Conservation (phyloP, 768 basidiomycete genomes). For the Pisolithus microcarpus region DNA sequence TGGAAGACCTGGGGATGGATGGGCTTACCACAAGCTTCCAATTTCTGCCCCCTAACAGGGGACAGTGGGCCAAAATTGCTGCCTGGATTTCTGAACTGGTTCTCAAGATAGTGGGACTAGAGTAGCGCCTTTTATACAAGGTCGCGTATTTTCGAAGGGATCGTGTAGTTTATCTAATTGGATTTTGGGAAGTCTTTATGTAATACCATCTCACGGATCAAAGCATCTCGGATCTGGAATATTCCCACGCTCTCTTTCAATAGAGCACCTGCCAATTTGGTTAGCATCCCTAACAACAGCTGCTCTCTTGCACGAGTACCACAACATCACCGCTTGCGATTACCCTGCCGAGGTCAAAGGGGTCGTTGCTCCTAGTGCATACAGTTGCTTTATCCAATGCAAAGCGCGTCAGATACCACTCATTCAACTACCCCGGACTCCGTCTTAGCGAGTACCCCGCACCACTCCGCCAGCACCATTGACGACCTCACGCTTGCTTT, state of each 20-base stretch:
- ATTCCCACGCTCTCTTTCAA: background rate
- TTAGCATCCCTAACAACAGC: background rate
- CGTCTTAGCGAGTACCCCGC: constrained; percentile 42
- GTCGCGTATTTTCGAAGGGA: constrained; percentile 2
- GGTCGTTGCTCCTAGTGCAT: background rate
- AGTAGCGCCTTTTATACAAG: constrained; percentile 8
- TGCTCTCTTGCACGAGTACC: background rate
- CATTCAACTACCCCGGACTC: constrained; percentile 45
- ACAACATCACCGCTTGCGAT: background rate
- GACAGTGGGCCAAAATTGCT: constrained; percentile 56
- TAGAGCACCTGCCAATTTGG: background rate
- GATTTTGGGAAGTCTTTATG: background rate
- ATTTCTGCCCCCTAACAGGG: constrained; percentile 53
- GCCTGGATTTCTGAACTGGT: constrained; percentile 69
- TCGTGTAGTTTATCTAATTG: constrained; percentile 8
- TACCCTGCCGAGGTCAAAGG: background rate
- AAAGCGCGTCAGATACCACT: constrained; percentile 5
- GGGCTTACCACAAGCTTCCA: constrained; percentile 68
- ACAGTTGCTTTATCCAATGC: constrained; percentile 15
- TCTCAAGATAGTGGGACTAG: constrained; percentile 40
- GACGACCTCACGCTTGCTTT: constrained; percentile 75
- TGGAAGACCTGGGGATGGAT: constrained; percentile 68
- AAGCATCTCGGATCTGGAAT: background rate
- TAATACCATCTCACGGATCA: background rate
- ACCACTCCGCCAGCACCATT: constrained; percentile 54